Evolutionary conservation across 345 rosid species (phyloP), one percentile per base, ranked within the genome.

Genomic region (Populus euphratica): DNA sequence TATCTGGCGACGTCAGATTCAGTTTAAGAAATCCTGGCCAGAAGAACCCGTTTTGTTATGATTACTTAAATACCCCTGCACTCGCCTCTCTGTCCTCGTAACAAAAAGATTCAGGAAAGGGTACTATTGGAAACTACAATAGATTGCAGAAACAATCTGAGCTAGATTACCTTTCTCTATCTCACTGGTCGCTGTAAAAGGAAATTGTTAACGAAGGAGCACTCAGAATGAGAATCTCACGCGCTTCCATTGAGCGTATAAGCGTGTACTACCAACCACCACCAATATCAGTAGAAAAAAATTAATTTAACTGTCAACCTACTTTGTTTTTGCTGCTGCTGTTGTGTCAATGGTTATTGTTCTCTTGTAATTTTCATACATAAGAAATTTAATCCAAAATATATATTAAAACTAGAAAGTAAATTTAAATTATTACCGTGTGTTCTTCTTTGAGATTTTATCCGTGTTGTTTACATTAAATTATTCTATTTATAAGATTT

Each of bases 1-100:
- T 76, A 74, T 80, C 85, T 85, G 68, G 68, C 52, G 81, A 79
- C 81, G 87, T 78, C 87, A 83, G 87, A 84, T 84, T 88, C 87
- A 79, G 82, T 76, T 86, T 85, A 86, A 86, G 12, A 84, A 79
- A 86, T 84, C 79, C 77, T 68, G 73, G 78, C 86, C 86, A 35
- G 68, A 86, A 80, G 90, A 74, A 50, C 67, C 70, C 77, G 87
- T 77, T 76, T 38, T 33, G 0, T 0, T 1, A 0, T 6, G 59
- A 66, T 78, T 74, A 84, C 87, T 1, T 27, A 0, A 82, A 59
- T 49, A 25, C 73, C 85, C 86, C 66, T 49, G 10, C 0, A 0
- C 18, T 23, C 0, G 20, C n/a, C 31, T 2, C 0, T 1, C 31
- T 2, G 3, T 0, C 13, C n/a, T 1, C 62, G 33, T 10, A 54